Conservation (phyloP, 441 rosid genomes). For the Daphne laureola region DNA sequence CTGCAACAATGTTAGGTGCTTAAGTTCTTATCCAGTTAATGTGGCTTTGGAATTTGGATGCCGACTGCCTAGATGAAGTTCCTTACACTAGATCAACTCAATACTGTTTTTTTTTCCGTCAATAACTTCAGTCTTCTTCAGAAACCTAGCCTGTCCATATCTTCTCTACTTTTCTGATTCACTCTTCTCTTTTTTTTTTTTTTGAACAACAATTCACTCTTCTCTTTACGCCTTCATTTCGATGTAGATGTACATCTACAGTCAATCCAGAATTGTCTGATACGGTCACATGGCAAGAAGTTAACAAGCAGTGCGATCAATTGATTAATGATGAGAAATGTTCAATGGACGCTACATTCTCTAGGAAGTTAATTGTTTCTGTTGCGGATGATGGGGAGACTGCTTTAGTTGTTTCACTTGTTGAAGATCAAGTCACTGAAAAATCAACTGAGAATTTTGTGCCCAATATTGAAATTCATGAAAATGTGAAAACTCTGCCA, state of each 20-base stretch:
- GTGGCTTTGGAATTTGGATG: too few relatives aligned
- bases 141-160: constrained; percentile 5
- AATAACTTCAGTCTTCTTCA: background rate
- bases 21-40: too few relatives aligned
- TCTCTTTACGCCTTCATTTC: constrained; percentile 19
- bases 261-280: constrained; percentile 39
- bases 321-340: constrained; percentile 34
- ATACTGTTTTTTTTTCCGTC: too few relatives aligned
- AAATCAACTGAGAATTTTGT: constrained; percentile 36
- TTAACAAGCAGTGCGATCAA: constrained; percentile 27
- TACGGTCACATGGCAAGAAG: constrained; percentile 27
- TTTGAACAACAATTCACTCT: too few relatives aligned
- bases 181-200: constrained; percentile 12
- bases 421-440: constrained; percentile 36
- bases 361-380: constrained; percentile 71
- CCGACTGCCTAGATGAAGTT: too few relatives aligned
- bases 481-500: constrained; percentile 23
- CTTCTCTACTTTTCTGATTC: constrained; percentile 5
- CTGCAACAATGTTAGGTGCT: too few relatives aligned
- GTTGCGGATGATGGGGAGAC: constrained; percentile 96
- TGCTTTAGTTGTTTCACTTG: constrained; percentile 84
- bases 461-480: constrained; percentile 28
- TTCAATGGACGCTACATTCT: constrained; percentile 40
- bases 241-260: constrained; percentile 56
- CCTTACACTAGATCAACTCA: too few relatives aligned